Conservation (phyloP, 805 yeast species). For the Lachancea mirantina region DNA sequence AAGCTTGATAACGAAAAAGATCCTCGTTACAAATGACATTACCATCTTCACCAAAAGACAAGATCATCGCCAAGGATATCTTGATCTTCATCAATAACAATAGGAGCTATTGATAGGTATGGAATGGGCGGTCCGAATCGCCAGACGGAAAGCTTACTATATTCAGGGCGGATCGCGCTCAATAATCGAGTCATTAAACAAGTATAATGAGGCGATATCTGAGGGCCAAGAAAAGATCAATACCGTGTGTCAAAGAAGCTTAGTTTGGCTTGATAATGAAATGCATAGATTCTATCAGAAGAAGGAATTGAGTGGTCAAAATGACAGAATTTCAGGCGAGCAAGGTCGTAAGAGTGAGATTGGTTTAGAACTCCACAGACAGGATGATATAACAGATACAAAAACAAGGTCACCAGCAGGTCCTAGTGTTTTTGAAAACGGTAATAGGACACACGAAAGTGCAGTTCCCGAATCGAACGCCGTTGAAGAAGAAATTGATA, state of each 20-base stretch:
- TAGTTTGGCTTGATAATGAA: slow-evolving; percentile 20
- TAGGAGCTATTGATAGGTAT: slow-evolving; percentile 10
- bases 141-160: slow-evolving; percentile 22
- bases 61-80: no score
- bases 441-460: neutral
- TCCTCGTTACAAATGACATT: slow-evolving; percentile 4
- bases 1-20: neutral
- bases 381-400: no score
- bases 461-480: neutral
- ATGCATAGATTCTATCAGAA: no score
- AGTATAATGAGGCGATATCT: slow-evolving; percentile 19
- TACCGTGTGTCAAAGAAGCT: slow-evolving; percentile 13
- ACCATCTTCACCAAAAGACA: slow-evolving; percentile 2
- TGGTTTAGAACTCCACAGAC: no score
- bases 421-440: no score
- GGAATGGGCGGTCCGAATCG: slow-evolving; percentile 30
- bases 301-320: no score
- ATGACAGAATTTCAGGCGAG: no score
- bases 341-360: no score
- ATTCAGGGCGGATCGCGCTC: slow-evolving; percentile 28
- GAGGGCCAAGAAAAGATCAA: slow-evolving; percentile 19
- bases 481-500: neutral
- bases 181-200: slow-evolving; percentile 26
- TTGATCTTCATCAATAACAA: neutral
- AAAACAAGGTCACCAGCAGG: slow-evolving; percentile 1